Conservation (phyloP, 176 grass and related monocot species). For the Puya raimondii region DNA sequence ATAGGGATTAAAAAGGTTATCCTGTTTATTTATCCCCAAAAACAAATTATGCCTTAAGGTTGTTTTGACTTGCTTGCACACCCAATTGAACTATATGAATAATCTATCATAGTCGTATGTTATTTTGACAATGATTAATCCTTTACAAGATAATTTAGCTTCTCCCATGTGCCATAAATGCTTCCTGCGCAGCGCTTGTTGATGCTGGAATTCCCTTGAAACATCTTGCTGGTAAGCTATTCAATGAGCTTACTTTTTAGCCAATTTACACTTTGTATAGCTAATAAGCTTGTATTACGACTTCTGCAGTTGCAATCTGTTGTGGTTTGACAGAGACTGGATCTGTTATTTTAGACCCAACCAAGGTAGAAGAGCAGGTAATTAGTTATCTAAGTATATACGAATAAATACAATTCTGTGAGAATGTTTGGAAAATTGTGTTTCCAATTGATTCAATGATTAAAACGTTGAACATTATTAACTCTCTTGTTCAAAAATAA, state of each 20-base stretch:
- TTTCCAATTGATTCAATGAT: neutral
- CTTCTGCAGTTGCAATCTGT: conserved; percentile 62
- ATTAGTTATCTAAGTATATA: neutral
- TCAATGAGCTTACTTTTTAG: conserved; percentile 3
- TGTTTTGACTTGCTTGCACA: no score
- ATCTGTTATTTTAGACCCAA: conserved; percentile 66
- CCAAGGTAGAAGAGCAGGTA: conserved; percentile 77
- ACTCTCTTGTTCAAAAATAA: conserved; percentile 10
- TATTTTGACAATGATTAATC: conserved; percentile 12
- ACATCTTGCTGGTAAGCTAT: conserved; percentile 69
- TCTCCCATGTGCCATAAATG: conserved; percentile 92
- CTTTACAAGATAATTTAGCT: conserved; percentile 62
- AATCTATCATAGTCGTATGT: neutral
- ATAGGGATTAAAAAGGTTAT: no score
- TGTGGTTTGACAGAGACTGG: conserved; percentile 61
- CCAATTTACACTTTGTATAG: neutral
- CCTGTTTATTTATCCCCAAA: no score
- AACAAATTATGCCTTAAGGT: no score
- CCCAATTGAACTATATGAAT: neutral
- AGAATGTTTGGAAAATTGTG: neutral
- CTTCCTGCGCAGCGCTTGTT: conserved; percentile 66
- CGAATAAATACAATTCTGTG: neutral
- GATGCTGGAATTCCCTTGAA: conserved; percentile 82
- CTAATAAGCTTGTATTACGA: conserved; percentile 20
- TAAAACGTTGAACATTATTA: conserved; percentile 4